Base-by-base conservation (phyloP, 2,329 filamentous ascomycete genomes). In the Penicillium polonicum region DNA sequence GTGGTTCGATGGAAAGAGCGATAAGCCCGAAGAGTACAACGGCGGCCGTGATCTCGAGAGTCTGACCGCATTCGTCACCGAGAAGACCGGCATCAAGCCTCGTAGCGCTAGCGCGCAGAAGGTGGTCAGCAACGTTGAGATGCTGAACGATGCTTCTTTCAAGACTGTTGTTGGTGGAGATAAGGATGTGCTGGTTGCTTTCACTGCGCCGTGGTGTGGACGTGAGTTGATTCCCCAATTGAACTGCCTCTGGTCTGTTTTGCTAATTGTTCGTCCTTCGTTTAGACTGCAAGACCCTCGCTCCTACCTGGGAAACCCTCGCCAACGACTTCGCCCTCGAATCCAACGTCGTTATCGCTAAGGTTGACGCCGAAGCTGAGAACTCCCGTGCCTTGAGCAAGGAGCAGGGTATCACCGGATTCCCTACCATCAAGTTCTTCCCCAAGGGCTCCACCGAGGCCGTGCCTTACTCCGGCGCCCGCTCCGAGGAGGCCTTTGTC, bases 381-480 rank as follows among this genome's bases (percentile, higher is more conserved):
- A 91, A 91, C 76, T 86, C 88, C 76, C 97, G 96, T 79, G 84
- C 84, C 44, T 86, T 88, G 49, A 88, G 92, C 51, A 78, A 85
- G 72, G 86, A 88, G 51, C 88, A 94, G 72, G 91, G 87, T 60
- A 85, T 99, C 66, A 84, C 83, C 55, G 91, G 89, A 36, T 99
- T 95, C 83, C 94, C 94, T 49, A 99, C 94, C 62, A 96, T 99
- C 82, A 96, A 96, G 81, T 99, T 88, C 85, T 99, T 97, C 85
- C 85, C 91, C 66, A 89, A 89, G 75, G 92, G 92, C 67, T 90
- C 87, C 72, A 89, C 84, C 63, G 86, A 89, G 71, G 76, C 86
- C 45, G 83, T 88, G 68, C 72, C 81, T 45, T 99, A 97, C 83
- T 79, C 82, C 53, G 88, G 89, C 60, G 90, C 84, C 61, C 92